phyloP scores from a whole-genome alignment of 2,329 filamentous ascomycete genomes.

The Apiospora hydei region DNA sequence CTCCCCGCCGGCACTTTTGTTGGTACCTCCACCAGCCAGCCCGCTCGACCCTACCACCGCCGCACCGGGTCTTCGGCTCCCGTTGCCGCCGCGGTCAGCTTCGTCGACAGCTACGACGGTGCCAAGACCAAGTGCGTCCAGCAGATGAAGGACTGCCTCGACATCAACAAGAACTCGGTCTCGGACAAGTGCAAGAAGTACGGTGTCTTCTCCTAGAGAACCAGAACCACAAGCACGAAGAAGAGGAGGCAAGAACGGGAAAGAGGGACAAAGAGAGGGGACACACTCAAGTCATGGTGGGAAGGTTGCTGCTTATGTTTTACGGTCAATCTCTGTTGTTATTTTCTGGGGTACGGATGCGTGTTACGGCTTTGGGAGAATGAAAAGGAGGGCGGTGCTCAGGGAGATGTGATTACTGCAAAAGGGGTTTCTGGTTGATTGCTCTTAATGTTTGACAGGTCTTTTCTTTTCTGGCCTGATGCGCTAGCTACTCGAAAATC shows the following conservation, averaged over 20 bases:
- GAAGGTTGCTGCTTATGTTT: background rate
- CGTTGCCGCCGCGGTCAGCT: background rate
- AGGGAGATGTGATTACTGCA: background rate
- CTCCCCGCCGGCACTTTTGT: background rate
- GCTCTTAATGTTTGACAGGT: background rate
- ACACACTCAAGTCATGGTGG: slow-evolving; percentile 20
- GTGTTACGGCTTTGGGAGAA: background rate
- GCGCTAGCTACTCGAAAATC: background rate
- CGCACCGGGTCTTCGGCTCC: background rate
- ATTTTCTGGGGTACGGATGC: background rate
- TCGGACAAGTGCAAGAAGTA: slow-evolving; percentile 17
- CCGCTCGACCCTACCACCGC: background rate
- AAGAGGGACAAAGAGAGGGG: background rate
- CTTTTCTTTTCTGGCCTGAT: background rate
- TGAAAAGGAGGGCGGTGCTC: background rate
- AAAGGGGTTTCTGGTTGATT: background rate
- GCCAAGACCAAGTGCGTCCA: slow-evolving; percentile 6
- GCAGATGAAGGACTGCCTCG: slow-evolving; percentile 11
- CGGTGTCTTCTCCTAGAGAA: background rate
- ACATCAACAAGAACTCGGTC: background rate
- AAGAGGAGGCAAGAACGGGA: too few species aligned
- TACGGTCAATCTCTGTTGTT: background rate
- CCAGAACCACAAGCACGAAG: too few species aligned
- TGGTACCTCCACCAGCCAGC: background rate
- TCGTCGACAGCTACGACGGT: background rate